These are phyloP conservation scores for Carex myosuroides DNA, from an alignment of 176 grass and related monocot species.

Conservation along the genomic window DNA sequence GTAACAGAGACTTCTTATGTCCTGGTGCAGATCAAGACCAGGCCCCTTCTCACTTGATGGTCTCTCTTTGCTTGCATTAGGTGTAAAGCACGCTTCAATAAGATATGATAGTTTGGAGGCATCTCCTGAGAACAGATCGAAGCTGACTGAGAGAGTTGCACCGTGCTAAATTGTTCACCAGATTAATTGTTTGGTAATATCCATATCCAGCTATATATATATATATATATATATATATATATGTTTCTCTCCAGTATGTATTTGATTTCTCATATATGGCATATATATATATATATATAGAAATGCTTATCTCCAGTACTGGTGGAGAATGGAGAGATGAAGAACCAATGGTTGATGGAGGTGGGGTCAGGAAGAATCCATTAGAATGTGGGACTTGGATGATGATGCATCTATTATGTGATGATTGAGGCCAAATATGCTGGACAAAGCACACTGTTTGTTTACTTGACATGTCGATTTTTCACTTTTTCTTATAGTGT, in stretches of 20 bases:
- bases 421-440: constrained; percentile 24
- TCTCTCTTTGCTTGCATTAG: constrained; percentile 14
- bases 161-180: background rate
- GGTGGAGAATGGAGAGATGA: background rate
- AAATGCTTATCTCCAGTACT: background rate
- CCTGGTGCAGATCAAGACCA: constrained; percentile 24
- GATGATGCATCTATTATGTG: constrained; percentile 22
- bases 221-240: background rate
- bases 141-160: background rate
- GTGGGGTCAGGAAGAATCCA: constrained; percentile 12
- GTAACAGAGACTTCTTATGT: constrained; percentile 20
- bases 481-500: constrained; percentile 6
- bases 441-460: constrained; percentile 16
- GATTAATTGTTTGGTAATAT: background rate
- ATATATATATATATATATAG: background rate
- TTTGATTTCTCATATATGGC: background rate
- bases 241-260: background rate
- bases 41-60: constrained; percentile 10
- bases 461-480: constrained; percentile 16
- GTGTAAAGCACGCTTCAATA: constrained; percentile 9
- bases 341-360: background rate
- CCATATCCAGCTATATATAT: background rate
- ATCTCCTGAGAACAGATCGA: constrained; percentile 11
- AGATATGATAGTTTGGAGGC: constrained; percentile 21
- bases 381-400: background rate